Conservation (phyloP, 441 rosid species). For the Breynia disticha region DNA sequence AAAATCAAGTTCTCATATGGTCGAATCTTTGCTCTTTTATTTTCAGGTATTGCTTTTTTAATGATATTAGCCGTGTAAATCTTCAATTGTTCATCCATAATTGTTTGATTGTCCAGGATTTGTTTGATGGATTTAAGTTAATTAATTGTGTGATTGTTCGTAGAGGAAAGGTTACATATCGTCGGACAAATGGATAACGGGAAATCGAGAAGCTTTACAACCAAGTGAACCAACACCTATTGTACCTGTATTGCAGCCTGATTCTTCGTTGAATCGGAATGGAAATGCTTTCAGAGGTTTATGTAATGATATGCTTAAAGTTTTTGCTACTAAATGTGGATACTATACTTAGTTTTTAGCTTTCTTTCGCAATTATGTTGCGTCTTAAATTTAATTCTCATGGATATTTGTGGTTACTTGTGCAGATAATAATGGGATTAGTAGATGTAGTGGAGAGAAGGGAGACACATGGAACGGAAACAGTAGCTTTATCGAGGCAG, state of each 20-base stretch:
- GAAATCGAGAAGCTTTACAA: conserved; percentile 19
- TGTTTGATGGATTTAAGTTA: not conserved
- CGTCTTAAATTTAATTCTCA: too few relatives aligned
- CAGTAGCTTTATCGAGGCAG: conserved; percentile 20
- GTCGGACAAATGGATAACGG: conserved; percentile 13
- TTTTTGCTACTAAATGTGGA: not conserved
- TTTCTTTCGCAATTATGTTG: too few relatives aligned
- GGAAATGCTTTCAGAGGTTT: conserved; percentile 36
- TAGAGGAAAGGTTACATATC: conserved; percentile 26
- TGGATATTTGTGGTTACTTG: not conserved
- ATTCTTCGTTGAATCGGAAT: conserved; percentile 16
- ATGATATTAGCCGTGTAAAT: too few relatives aligned
- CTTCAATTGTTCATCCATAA: too few relatives aligned
- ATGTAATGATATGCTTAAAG: conserved; percentile 9
- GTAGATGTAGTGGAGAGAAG: conserved; percentile 21
- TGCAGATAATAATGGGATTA: conserved; percentile 27
- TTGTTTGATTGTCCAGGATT: too few relatives aligned
- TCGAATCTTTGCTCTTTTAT: conserved; percentile 38
- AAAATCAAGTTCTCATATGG: conserved; percentile 57
- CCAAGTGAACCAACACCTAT: conserved; percentile 26
- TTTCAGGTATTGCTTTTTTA: conserved; percentile 30
- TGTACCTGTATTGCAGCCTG: conserved; percentile 13
- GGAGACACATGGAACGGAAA: conserved; percentile 16
- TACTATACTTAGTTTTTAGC: not conserved
- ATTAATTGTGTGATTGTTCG: not conserved